Base-by-base conservation (phyloP, 768 basidiomycete species). In the Suillus americanus region DNA sequence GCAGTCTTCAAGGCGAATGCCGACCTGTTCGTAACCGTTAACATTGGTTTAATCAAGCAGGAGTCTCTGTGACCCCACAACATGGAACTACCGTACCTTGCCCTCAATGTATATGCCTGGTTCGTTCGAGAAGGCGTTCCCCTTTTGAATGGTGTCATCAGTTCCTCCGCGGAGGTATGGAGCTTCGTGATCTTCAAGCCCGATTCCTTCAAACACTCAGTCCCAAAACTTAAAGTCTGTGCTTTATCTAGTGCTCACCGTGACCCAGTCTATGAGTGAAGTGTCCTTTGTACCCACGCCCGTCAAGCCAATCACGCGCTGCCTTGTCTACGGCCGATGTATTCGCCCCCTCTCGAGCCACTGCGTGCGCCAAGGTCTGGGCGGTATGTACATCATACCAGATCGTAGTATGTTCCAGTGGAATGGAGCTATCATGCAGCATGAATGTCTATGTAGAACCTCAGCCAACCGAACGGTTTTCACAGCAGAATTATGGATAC, bases 251-350 rank as follows among this genome's bases (percentile, higher is more conserved):
- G 25, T 37, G 73, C 81, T 62, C 53, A 90, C 90, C 91, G 68
- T 93, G 90, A 12, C 92, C 92, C 3, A 95, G 79, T 56, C 92
- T 80, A 75, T 95, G 94, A 0, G 92, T 92, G 71, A 95, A 94
- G 72, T 87, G 87, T 59, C 77, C 64, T 8, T 79, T 85, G 54
- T 85, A 81, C 12, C 84, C 83, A 3, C 69, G 73, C 3, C 59
- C 64, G 41, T 71, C 64, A 43, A 95, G 78, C 35, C 82, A 73
- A 3, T 68, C 59, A 12, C 92, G 86, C 23, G 92, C 92, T 38
- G 81, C 84, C 23, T 74, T 75, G 71, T 94, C 91, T 3, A 92
- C 86, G 3, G 75, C 72, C n/a, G 79, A 72, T 5, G 89, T 85
- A 40, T 82, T 61, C 0, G 78, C 77, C 3, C 86, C 88, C 13